Base-by-base conservation (phyloP, 2,329 filamentous ascomycete species). In the Rutstroemia sp. region DNA sequence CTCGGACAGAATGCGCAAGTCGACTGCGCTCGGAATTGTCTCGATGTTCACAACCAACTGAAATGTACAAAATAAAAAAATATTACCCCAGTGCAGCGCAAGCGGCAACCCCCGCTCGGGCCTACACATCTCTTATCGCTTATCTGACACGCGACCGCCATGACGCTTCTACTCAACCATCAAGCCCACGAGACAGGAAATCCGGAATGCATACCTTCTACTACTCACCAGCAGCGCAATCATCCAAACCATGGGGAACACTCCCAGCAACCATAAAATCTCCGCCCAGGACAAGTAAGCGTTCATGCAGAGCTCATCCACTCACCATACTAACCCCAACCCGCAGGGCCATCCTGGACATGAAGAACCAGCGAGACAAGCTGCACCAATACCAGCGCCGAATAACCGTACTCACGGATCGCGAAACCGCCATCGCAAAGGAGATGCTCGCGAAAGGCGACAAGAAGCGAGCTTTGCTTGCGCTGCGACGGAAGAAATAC, bases 331-430 rank as follows among this genome's bases (percentile, higher is more conserved):
- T 51, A 14, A 37, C 25, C 8, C 34, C 12, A 21, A 23, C 12
- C 17, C 19, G 57, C 48, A 96, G 92, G 76, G 92, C 92, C 58
- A 96, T 97, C 73, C 87, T 97, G 68, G 92, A 97, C 75, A 88
- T 97, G 76, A 97, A 97, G 77, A 90, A 84, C 73, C 92, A 97
- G 76, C 92, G 94, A 72, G 94, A 99, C 78, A 95, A 91, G 73
- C 86, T 99, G 3, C 92, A 95, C 68, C 91, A 95, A 72, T 97
- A 97, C 76, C 92, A 96, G 73, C 87, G 88, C 68, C 88, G 89
- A 67, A 94, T 99, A 69, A 87, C 85, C 38, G 79, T 89, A 51
- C 83, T 99, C 39, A 96, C 92, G 6, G 82, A 86, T 69, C 87
- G 87, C 63, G 92, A 99, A 75, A 96, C 88, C 49, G 87, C 85